Evolutionary conservation across 1,284 basidiomycete genomes (phyloP), one percentile per base, ranked within the genome.

Genomic region (Termitomyces sp.): DNA sequence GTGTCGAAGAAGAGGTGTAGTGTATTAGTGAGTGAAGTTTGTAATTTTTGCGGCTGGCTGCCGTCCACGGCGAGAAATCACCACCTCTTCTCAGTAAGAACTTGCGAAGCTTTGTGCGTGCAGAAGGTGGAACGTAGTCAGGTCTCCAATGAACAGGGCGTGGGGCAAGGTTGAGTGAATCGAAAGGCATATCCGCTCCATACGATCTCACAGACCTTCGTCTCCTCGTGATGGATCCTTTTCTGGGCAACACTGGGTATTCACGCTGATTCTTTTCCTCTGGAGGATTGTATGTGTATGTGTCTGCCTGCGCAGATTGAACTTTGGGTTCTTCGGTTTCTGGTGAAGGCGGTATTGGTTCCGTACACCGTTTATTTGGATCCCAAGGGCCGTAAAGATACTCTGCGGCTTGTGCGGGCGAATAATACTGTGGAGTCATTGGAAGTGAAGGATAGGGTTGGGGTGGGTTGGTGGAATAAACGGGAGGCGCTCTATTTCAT

Each of bases 91-190:
- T 46, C 19, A 39, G 39, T 40, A 42, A 47, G 16, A 46, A 49
- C 7, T 37, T 31, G n/a, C 44, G 45, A 8, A 40, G 44, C 18
- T 53, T 46, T n/a, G 26, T 5, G 24, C 30, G 31, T 21, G 37
- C 21, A 13, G 46, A 45, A 37, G 58, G 54, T 13, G 58, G 43
- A 13, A n/a, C 50, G 41, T 60, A 62, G 38, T 60, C 61, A 8
- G 31, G 39, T 33, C 60, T 55, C 61, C 61, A 63, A 28, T 51
- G 35, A 16, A 34, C 26, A 16, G 61, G 60, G 10, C 60, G 56
- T 28, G 56, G 52, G 5, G 55, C 60, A 19, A 57, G 55, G 37
- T 60, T 56, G 1, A 52, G 28, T 5, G 57, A 24, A 46, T 54
- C 55, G 38, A 54, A 49, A 10, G 33, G 26, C 26, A 49, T 11